phyloP scores from a whole-genome alignment of 2,329 filamentous ascomycete species.

The Geosmithia morbida region DNA sequence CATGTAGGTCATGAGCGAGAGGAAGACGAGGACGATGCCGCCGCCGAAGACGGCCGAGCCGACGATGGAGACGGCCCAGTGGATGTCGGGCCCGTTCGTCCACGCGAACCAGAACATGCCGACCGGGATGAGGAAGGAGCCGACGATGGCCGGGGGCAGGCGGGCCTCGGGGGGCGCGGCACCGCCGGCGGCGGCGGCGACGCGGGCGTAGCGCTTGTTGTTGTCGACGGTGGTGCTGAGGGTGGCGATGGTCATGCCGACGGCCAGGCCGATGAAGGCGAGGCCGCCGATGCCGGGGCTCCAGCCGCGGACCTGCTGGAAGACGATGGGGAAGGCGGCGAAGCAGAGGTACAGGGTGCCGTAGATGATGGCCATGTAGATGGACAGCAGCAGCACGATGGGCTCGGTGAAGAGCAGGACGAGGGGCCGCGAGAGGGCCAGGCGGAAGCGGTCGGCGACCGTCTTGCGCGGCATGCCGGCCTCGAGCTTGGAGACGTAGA shows the following conservation, averaged over 20 bases:
- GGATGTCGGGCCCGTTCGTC: constrained; percentile 40
- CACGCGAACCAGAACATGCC: constrained; percentile 54
- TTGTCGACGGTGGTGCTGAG: constrained; percentile 37
- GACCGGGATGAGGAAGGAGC: constrained; percentile 40
- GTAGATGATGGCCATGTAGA: constrained; percentile 49
- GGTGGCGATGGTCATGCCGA: constrained; percentile 47
- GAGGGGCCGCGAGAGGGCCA: constrained; percentile 48
- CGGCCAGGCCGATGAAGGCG: constrained; percentile 48
- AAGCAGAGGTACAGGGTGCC: constrained; percentile 41
- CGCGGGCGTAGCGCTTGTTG: constrained; percentile 36
- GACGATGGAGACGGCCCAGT: constrained; percentile 38
- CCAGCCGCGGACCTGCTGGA: constrained; percentile 42
- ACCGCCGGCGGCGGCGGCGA: constrained; percentile 31
- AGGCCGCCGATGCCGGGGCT: constrained; percentile 42
- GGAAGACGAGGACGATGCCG: constrained; percentile 49
- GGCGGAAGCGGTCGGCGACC: constrained; percentile 34
- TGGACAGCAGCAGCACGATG: constrained; percentile 46
- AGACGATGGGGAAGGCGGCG: constrained; percentile 45
- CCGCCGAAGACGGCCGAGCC: constrained; percentile 34
- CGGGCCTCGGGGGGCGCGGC: constrained; percentile 49
- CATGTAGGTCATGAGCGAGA: constrained; percentile 52
- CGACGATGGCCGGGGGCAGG: constrained; percentile 44
- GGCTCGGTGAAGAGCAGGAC: constrained; percentile 51
- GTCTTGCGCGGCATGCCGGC: constrained; percentile 24
- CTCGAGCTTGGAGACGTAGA: constrained; percentile 36